Evolutionary conservation across 1,284 basidiomycete species (phyloP), one percentile per base, ranked within the genome.

Genomic region (Trichosporon asahii): DNA sequence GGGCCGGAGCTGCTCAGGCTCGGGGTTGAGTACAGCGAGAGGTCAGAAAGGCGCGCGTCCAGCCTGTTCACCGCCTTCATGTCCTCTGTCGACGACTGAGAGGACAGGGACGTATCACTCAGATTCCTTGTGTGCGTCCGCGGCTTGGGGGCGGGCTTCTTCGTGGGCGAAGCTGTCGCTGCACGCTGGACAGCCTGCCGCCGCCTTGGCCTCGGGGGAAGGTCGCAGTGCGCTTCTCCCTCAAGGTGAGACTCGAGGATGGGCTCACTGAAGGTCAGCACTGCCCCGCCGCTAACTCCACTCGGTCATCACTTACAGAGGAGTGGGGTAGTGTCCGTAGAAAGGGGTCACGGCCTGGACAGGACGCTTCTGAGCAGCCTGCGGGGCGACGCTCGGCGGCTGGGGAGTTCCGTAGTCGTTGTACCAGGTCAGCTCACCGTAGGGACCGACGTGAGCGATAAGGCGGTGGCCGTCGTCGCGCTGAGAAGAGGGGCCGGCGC

Each of bases 351-450:
- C 29, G 2, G 29, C 14, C 57, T 61, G 57, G 2, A 31, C 57
- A 18, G 31, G 27, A 8, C 57, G 57, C 57, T 31, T 61, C 57
- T 31, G 57, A 7, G 57, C 18, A 7, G 57, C 18, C 57, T 61
- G 57, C 14, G 27, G 57, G 8, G 57, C 57, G 7, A 9, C 49
- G 18, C 49, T 53, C 21, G 57, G 27, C 15, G 27, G 57, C 57
- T 61, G 57, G 6, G 57, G 57, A 4, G 57, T 31, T 8, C 27
- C 29, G 57, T 61, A 61, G 27, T 61, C 57, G 57, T 31, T 61
- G 57, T 61, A 61, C 57, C 57, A 61, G 27, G 57, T 61, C 18
- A 61, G 57, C 57, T 61, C 57, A 31, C 57, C 57, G 57, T 61
- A 61, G 18, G 57, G 57, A 2, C 57, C 57, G 29, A 61, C 57